phyloP scores from a whole-genome alignment of 768 basidiomycete genomes.

The Inosperma sp. region DNA sequence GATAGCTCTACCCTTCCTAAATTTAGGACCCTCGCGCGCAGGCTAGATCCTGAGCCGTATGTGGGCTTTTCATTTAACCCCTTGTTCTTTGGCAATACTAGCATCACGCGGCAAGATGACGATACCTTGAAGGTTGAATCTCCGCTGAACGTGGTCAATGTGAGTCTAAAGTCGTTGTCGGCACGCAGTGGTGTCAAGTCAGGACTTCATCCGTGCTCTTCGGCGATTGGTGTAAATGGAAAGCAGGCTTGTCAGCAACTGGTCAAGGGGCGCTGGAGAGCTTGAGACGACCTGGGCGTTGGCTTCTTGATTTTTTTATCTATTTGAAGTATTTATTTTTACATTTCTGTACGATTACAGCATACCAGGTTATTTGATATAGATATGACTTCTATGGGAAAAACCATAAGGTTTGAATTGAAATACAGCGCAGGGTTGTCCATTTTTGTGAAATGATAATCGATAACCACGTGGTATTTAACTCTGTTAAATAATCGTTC shows the following conservation, averaged over 20 bases:
- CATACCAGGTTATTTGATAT: too few relatives aligned
- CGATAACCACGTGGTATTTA: too few relatives aligned
- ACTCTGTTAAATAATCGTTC: too few relatives aligned
- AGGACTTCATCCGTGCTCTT: neutral
- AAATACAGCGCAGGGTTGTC: too few relatives aligned
- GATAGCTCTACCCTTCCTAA: conserved; percentile 11
- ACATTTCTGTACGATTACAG: too few relatives aligned
- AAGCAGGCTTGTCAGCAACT: neutral
- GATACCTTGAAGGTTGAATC: conserved; percentile 6
- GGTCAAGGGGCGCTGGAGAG: neutral
- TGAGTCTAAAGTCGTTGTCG: neutral
- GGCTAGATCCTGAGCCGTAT: conserved; percentile 26
- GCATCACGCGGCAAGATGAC: conserved; percentile 4
- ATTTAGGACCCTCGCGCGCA: conserved; percentile 17
- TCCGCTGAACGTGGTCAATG: neutral
- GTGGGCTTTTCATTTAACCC: conserved; percentile 38
- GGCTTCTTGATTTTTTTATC: too few relatives aligned
- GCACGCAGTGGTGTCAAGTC: neutral
- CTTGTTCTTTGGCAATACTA: conserved; percentile 28
- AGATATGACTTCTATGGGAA: too few relatives aligned
- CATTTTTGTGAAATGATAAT: too few relatives aligned
- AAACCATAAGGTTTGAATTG: too few relatives aligned
- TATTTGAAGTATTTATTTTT: too few relatives aligned
- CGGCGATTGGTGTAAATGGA: neutral
- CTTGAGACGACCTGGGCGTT: too few relatives aligned